Conservation (phyloP, 441 rosid species). For the Brassica balearica region DNA sequence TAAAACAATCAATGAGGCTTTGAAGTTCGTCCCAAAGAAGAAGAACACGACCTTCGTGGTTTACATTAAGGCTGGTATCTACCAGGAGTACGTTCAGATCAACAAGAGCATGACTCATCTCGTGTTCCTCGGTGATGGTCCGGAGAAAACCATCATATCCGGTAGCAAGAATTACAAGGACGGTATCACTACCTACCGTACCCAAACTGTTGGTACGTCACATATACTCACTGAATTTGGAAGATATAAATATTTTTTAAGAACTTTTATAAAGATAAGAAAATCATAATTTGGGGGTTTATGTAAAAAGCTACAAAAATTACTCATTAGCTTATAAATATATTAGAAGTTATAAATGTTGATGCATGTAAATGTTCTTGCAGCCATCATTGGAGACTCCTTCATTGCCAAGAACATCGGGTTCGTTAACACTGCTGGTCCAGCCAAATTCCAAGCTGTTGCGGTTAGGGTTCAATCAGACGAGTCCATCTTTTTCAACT, state of each 20-base stretch:
- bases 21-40: conserved; percentile 41
- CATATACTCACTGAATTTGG: neutral
- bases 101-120: conserved; percentile 48
- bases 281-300: too few species aligned
- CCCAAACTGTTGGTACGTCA: conserved; percentile 63
- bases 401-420: conserved; percentile 88
- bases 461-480: conserved; percentile 77
- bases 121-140: conserved; percentile 76
- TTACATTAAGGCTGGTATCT: conserved; percentile 71
- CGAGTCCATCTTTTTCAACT: conserved; percentile 70
- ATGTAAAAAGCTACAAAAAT: neutral
- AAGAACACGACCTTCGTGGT: conserved; percentile 53
- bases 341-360: neutral
- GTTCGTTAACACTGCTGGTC: conserved; percentile 80
- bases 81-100: conserved; percentile 60
- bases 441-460: conserved; percentile 77
- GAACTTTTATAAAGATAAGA: too few species aligned
- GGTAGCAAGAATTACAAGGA: conserved; percentile 58
- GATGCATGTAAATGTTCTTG: conserved; percentile 9
- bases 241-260: too few species aligned
- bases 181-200: conserved; percentile 62
- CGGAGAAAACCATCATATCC: conserved; percentile 65
- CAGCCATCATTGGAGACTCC: conserved; percentile 64
- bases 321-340: conserved; percentile 1
- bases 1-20: conserved; percentile 62